Base-by-base conservation (phyloP, 73 alveolate genomes). In the Paramecium sexaurelia region DNA sequence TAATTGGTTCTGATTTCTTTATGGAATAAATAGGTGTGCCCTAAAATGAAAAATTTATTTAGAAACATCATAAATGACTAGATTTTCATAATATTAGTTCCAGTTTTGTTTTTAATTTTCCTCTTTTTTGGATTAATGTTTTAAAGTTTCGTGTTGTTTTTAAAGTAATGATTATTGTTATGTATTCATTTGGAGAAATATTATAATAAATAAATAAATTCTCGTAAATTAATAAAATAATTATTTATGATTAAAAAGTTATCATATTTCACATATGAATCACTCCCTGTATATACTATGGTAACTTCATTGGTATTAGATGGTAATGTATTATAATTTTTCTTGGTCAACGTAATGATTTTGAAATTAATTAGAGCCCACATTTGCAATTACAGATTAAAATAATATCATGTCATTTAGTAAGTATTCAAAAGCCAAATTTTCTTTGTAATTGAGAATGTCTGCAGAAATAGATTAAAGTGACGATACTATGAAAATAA, bases 351-450 rank as follows among this genome's bases (percentile, higher is more conserved):
- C 26, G 83, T 61, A 61, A 26, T 2, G 8, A 3, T 1, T 7
- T 61, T 5, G 13, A 51, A 51, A 10, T 61, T 17, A 61, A 61
- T 61, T 61, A 61, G 45, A 61, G 83, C 83, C 83, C 6, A 61
- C 83, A 61, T 29, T 61, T 61, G 83, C 83, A 61, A 61, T 29
- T 26, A 11, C 83, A 61, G 83, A 61, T 26, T 11, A 61, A 26
- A 61, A 61, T 61, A 10, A 8, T 26, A 29, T 61, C 13, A 61
- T 61, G 83, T 13, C 83, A 6, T 61, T 61, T 24, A 61, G 83
- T 20, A 61, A 61, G 26, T 61, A 29, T 32, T 61, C 83, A 22
- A 61, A 61, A 61, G 39, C 43, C 2, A 61, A 61, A 32, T 61
- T 29, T 10, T 41, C 83, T 19, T 61, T 61, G 26, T 19, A 61